Base-by-base conservation (phyloP, 139 green algal genomes). In the Tetradesmus lagerheimii region DNA sequence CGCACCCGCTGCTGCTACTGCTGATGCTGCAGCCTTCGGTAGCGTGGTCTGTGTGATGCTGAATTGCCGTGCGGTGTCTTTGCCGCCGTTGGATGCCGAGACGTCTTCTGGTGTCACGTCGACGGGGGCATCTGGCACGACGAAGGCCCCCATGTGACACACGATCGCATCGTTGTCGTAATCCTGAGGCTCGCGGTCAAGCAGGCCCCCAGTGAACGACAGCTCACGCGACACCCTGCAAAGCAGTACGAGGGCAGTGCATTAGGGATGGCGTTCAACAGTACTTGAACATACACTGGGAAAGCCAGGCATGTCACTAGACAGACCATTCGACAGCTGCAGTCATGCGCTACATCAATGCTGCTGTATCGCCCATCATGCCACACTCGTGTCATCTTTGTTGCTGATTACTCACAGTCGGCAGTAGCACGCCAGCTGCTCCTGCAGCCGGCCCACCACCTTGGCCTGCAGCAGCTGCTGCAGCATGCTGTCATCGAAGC, bases 141-240 rank as follows among this genome's bases (percentile, higher is more conserved):
- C 83, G 18, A 88, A 88, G 34, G 34, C 43, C 35, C 83, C 83
- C 83, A 88, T 88, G 62, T 88, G 83, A 15, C 75, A 50, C 9
- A 77, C 83, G 18, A 88, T 64, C 18, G 83, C 83, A 35, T 88
- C 83, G 38, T 88, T 88, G 62, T 88, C 83, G 15, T 88, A 88
- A 29, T 88, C 83, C 64, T 88, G 83, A 6, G 64, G 62, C 11
- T 88, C 83, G 27, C 83, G 83, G 20, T 74, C 82, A 9, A 43
- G 64, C 23, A 87, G 57, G 16, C 82, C 82, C 16, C 82, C 82
- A 37, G 82, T 87, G 57, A 87, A 87, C 4, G 82, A 87, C 82
- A 87, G 53, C 57, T 87, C 31, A 15, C 50, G 80, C 29, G 31
- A n/a, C 39, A 71, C 57, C 8, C 57, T 71, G 57, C 57, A 71